These are phyloP conservation scores for Endoconidiophora laricicola DNA, from an alignment of 2,329 filamentous ascomycete genomes.

Conservation along the genomic window DNA sequence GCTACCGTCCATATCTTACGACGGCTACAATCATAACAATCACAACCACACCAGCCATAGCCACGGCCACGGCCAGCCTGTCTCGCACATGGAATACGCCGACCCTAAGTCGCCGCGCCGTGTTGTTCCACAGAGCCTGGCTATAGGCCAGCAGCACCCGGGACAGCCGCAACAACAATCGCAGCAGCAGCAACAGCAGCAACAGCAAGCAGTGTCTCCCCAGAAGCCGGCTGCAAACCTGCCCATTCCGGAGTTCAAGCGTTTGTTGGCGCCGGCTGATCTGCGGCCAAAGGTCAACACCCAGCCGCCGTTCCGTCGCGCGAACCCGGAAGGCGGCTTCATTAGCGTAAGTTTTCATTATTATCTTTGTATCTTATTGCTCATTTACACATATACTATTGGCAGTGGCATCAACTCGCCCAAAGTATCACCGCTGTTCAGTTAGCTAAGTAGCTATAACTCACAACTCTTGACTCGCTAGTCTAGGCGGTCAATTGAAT, in stretches of 20 bases:
- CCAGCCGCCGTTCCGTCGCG: slow-evolving; percentile 81
- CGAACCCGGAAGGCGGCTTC: slow-evolving; percentile 92
- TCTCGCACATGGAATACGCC: slow-evolving; percentile 47
- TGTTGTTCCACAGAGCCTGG: slow-evolving; percentile 27
- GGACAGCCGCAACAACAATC: slow-evolving; percentile 11
- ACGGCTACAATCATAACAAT: slow-evolving; percentile 36
- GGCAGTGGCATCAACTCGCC: no score
- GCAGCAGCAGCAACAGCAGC: slow-evolving; percentile 19
- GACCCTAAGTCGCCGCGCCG: slow-evolving; percentile 43
- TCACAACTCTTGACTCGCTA: background rate
- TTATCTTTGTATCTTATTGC: slow-evolving; percentile 12
- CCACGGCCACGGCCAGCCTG: slow-evolving; percentile 3
- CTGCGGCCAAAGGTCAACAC: slow-evolving; percentile 67
- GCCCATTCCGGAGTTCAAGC: slow-evolving; percentile 75
- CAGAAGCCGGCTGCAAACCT: slow-evolving; percentile 31
- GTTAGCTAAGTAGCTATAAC: background rate
- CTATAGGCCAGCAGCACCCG: slow-evolving; percentile 16
- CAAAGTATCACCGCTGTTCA: no score
- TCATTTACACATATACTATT: background rate
- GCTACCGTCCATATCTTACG: slow-evolving; percentile 28
- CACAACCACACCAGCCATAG: slow-evolving; percentile 1
- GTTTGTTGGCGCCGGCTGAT: slow-evolving; percentile 55
- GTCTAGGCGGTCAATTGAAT: background rate
- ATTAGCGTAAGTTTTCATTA: slow-evolving; percentile 56
- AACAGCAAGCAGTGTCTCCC: slow-evolving; percentile 5